A percentile compares a stretch with the other conserved stretches of the same genome.
phyloP scores from a whole-genome alignment of 2,329 filamentous ascomycete genomes.

The Venturia nashicola region DNA sequence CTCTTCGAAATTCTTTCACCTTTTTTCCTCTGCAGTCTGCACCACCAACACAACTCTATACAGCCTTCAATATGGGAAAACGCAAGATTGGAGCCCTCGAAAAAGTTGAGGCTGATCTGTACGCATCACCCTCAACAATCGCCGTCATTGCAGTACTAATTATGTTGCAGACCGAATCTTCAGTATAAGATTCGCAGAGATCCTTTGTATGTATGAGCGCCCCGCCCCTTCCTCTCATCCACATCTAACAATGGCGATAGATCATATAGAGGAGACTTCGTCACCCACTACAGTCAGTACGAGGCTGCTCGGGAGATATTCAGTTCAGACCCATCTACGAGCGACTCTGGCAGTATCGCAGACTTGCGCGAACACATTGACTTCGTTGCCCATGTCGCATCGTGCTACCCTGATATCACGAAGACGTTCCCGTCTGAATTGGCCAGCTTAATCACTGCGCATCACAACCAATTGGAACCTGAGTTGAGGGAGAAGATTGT shows the following conservation, averaged over 20 bases:
- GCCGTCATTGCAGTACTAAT: slow-evolving; percentile 12
- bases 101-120: slow-evolving; percentile 87
- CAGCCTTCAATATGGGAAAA: slow-evolving; percentile 52
- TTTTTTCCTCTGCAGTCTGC: neutral
- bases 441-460: slow-evolving; percentile 64
- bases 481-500: slow-evolving; percentile 92
- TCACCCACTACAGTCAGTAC: slow-evolving; percentile 83
- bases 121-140: slow-evolving; percentile 18
- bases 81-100: slow-evolving; percentile 84
- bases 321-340: slow-evolving; percentile 66
- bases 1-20: neutral
- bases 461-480: slow-evolving; percentile 70
- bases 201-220: slow-evolving; percentile 49
- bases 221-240: neutral
- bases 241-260: slow-evolving; percentile 25
- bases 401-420: slow-evolving; percentile 80
- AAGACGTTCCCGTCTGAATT: slow-evolving; percentile 67
- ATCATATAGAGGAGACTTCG: slow-evolving; percentile 83
- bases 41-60: neutral
- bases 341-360: slow-evolving; percentile 65
- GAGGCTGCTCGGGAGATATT: slow-evolving; percentile 86
- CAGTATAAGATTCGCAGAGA: slow-evolving; percentile 88
- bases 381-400: slow-evolving; percentile 83
- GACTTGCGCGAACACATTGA: slow-evolving; percentile 87
- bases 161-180: slow-evolving; percentile 53